Base-by-base conservation (phyloP, 192 early-diverging fungal genomes). In the Spizellomyces sp. region DNA sequence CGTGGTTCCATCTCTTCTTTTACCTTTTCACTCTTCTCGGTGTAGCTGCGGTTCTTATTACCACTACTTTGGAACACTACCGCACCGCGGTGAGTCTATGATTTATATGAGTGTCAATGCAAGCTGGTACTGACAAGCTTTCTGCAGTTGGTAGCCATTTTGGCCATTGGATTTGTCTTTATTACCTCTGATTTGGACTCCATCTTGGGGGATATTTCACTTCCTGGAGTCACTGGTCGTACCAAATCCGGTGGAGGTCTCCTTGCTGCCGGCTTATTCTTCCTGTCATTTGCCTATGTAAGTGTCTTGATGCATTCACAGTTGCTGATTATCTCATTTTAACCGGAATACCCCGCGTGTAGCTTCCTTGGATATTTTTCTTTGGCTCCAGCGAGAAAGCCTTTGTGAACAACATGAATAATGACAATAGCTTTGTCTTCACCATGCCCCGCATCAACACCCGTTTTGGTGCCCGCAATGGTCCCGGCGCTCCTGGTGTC, bases 251-350 rank as follows among this genome's bases (percentile, higher is more conserved):
- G 58, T n/a, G 54, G 45, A 42, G 54, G 45, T 14, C 36, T 66
- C 52, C 48, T 55, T 50, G 64, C 73, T 8, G 62, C 73, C 36
- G 79, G 79, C 19, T 21, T 43, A 9, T 63, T 81, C 44, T 75
- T 81, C 79, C 8, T 71, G 46, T 58, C 69, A 48, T 75, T 81
- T 64, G 67, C 59, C n/a, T 70, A 65, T 64, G 44, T 73, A 58
- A 14, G 64, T 73, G n/a, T 14, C 48, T 17, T n/a, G 8, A 45
- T 10, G 36, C 10, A n/a, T 17, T 4, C 48, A 10, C 10, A 64
- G n/a, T 17, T 17, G 22, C 15, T 17, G 5, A 9, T n/a, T 14
- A 15, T 44, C 45, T 6, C 21, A 45, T 58, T 43, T 9, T 15
- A 9, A 14, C 66, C 64, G 15, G 8, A 12, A 62, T 9, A 70